Evolutionary conservation across 1,284 basidiomycete species (phyloP).

Genomic region (Cryptococcus maquisensis): DNA sequence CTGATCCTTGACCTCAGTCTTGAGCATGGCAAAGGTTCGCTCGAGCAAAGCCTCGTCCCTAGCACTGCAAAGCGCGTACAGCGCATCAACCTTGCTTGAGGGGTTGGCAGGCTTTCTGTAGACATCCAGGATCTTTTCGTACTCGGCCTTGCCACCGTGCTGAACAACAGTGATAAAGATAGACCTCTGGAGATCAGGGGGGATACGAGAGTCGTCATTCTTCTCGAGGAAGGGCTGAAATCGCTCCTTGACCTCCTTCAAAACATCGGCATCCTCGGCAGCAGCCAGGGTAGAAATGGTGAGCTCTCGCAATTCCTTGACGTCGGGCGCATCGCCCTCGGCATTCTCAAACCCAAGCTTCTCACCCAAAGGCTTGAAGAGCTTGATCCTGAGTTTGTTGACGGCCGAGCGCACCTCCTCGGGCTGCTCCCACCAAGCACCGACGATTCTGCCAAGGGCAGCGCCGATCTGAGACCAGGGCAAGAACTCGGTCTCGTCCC

Average conservation of each 20-base stretch:
- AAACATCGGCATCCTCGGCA: conserved; percentile 63
- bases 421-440: conserved; percentile 82
- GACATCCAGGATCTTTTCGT: conserved; percentile 66
- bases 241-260: conserved; percentile 67
- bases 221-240: conserved; percentile 70
- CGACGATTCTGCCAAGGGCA: conserved; percentile 57
- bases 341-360: conserved; percentile 75
- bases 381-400: conserved; percentile 62
- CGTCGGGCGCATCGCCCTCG: conserved; percentile 65
- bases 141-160: conserved; percentile 73
- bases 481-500: conserved; percentile 63
- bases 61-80: conserved; percentile 52
- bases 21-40: conserved; percentile 59
- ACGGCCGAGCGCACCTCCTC: conserved; percentile 59
- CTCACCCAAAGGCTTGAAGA: conserved; percentile 76
- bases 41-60: conserved; percentile 51
- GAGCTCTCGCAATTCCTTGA: conserved; percentile 69
- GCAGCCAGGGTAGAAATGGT: conserved; percentile 66
- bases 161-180: conserved; percentile 55
- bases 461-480: conserved; percentile 44
- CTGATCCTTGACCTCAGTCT: conserved; percentile 59
- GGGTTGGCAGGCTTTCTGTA: conserved; percentile 72
- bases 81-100: conserved; percentile 62
- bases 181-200: conserved; percentile 62
- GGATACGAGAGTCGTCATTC: conserved; percentile 73